Percentiles rank a stretch among this genome's conserved stretches.
Conservation (phyloP, 331 rosid genomes). For the Pyracantha coccinea region DNA sequence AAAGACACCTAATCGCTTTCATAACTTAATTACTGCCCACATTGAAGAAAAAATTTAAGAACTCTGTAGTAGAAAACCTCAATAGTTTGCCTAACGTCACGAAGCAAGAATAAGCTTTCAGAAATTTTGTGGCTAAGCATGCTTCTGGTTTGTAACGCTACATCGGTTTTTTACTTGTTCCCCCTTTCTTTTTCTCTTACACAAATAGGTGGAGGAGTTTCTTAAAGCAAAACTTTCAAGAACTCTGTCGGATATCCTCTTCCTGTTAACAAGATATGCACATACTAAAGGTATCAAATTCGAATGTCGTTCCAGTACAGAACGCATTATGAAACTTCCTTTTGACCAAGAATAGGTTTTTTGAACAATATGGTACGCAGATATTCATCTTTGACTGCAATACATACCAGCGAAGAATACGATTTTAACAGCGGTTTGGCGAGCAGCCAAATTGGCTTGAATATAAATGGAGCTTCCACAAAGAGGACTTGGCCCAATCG, state of each 20-base stretch:
- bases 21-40: background rate
- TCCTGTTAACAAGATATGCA: background rate
- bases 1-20: background rate
- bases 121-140: background rate
- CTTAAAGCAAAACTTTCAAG: background rate
- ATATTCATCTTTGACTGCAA: background rate
- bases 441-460: conserved; percentile 84
- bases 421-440: conserved; percentile 74
- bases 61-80: background rate
- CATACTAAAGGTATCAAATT: background rate
- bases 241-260: background rate
- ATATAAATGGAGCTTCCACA: conserved; percentile 84
- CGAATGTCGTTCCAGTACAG: background rate
- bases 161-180: background rate
- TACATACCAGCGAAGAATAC: conserved; percentile 77
- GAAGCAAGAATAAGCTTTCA: background rate
- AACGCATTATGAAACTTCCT: background rate
- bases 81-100: background rate
- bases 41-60: no score
- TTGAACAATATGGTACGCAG: background rate
- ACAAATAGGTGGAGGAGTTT: background rate
- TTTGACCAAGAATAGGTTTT: background rate
- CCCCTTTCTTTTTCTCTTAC: background rate
- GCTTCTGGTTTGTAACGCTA: background rate
- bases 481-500: conserved; percentile 74